Conservation (phyloP, 1,284 basidiomycete species). For the Dichomitus squalens region DNA sequence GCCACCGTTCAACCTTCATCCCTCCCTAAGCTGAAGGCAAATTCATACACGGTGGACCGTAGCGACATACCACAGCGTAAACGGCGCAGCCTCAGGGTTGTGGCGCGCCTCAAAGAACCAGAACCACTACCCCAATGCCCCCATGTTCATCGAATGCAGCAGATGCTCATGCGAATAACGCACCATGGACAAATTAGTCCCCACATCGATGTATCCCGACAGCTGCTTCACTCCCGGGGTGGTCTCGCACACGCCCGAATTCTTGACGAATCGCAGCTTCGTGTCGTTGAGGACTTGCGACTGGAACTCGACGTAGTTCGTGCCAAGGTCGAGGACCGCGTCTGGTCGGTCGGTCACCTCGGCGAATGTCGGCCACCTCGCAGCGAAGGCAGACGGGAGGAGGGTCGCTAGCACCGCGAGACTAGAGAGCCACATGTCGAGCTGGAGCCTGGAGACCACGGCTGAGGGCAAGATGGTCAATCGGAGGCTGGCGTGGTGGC, state of each 20-base stretch:
- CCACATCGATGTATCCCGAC: slow-evolving; percentile 68
- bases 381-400: background rate
- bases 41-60: background rate
- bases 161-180: slow-evolving; percentile 13
- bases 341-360: background rate
- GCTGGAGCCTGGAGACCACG: background rate
- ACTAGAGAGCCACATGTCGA: background rate
- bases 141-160: slow-evolving; percentile 36
- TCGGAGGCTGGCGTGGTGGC: background rate
- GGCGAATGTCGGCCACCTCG: background rate
- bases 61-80: slow-evolving; percentile 58
- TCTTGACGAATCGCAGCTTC: slow-evolving; percentile 53
- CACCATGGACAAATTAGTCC: slow-evolving; percentile 63
- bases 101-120: slow-evolving; percentile 73
- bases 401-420: background rate
- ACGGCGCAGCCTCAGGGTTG: slow-evolving; percentile 60
- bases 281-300: slow-evolving; percentile 27
- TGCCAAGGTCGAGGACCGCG: background rate
- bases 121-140: slow-evolving; percentile 57
- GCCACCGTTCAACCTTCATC: slow-evolving; percentile 54
- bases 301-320: slow-evolving; percentile 16
- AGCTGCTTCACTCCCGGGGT: slow-evolving; percentile 68
- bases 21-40: slow-evolving; percentile 11
- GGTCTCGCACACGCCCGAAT: slow-evolving; percentile 76
- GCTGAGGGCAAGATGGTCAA: background rate